Evolutionary conservation across 1,284 basidiomycete genomes (phyloP).

Genomic region (Trametes polyzona): DNA sequence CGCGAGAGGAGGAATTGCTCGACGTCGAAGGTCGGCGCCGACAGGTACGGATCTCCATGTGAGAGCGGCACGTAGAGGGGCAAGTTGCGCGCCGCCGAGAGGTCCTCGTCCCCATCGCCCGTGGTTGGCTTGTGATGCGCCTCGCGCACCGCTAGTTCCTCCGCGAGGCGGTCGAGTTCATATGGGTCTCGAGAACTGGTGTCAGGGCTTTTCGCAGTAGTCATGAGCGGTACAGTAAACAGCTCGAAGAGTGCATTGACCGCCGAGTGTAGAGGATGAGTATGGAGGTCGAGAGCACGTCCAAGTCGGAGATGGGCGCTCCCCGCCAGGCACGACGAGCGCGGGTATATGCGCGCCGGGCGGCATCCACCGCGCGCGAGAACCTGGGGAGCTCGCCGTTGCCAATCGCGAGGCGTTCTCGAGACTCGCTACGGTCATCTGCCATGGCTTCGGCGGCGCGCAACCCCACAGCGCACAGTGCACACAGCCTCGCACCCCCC

Average conservation of each 20-base stretch:
- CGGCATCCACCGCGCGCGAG: too few species aligned
- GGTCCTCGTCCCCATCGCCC: conserved; percentile 17
- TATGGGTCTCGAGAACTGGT: conserved; percentile 51
- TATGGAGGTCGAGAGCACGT: neutral
- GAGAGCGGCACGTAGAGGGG: conserved; percentile 80
- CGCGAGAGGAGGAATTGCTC: conserved; percentile 91
- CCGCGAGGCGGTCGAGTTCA: conserved; percentile 70
- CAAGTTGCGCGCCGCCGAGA: conserved; percentile 50
- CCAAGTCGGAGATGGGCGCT: neutral
- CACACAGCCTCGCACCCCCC: neutral
- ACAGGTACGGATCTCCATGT: conserved; percentile 77
- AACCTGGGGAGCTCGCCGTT: too few species aligned
- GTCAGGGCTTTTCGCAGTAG: conserved; percentile 20
- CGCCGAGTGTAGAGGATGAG: neutral
- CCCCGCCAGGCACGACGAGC: neutral
- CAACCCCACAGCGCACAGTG: neutral
- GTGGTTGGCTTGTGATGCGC: conserved; percentile 26
- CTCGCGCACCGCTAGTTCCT: conserved; percentile 70
- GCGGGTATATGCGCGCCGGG: too few species aligned
- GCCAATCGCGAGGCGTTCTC: neutral
- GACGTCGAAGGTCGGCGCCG: conserved; percentile 73
- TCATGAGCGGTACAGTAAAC: conserved; percentile 12
- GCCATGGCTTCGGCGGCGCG: neutral
- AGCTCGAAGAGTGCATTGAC: neutral
- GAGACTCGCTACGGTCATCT: neutral